Base-by-base conservation (phyloP, 768 basidiomycete species). In the Gymnopilus dilepis region DNA sequence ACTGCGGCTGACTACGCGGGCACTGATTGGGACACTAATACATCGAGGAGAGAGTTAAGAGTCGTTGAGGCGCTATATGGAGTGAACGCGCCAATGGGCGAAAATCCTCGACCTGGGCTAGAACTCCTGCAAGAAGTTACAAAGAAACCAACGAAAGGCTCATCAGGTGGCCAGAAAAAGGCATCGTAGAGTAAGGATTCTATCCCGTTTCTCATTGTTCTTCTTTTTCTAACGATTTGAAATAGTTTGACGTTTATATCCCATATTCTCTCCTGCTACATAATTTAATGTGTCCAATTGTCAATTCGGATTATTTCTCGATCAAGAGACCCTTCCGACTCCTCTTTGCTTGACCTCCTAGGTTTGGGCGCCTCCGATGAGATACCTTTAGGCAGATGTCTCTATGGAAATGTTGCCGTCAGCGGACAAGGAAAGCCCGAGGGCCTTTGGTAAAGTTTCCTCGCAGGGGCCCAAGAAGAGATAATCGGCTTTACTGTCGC, bases 21-120 rank as follows among this genome's bases (percentile, higher is more conserved):
- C 62, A 24, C 42, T 3, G 55, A 56, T 13, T 80, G 79, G 79
- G 77, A 74, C 53, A 61, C 59, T 12, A 37, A 66, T 3, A 52
- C 58, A 45, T 51, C 59, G 30, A 62, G 59, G 50, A 76, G 85
- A 60, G 82, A 84, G 64, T 54, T 58, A 41, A 78, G 73, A 72
- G 81, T 87, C 55, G 69, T 81, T 55, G 78, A 80, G 63, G 83
- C 86, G 48, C 67, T 88, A 61, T 86, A 83, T 69, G 87, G 87
- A 12, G 77, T 82, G 30, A 76, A 81, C 48, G 66, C 62, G 3
- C 62, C 63, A 26, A 56, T 64, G 15, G 54, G 56, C 6, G 66
- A 68, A 2, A 45, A 63, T 11, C 60, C 74, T 9, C 60, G 75
- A 60, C 85, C 85, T 4, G 83, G 83, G 0, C 70, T 81, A 63